A percentile compares a stretch with the other conserved stretches of the same genome.
Conservation (phyloP, 257 asterid species). For the Anisodus acutangulus region DNA sequence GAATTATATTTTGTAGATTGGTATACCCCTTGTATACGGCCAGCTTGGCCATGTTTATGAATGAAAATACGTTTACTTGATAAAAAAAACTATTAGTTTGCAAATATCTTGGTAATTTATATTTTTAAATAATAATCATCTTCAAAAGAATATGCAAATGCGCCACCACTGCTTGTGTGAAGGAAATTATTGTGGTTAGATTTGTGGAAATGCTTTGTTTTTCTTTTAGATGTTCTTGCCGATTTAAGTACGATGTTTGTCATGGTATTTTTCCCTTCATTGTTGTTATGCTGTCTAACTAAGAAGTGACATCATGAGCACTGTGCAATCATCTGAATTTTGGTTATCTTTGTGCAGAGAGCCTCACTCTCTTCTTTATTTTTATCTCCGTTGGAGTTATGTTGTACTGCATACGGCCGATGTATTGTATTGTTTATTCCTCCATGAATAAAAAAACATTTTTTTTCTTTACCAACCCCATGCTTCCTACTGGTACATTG, state of each 20-base stretch:
- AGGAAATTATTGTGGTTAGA: neutral
- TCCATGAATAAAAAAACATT: neutral
- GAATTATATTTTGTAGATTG: too few species aligned
- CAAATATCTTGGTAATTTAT: neutral
- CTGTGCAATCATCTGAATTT: neutral
- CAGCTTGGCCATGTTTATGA: too few species aligned
- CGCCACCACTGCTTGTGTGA: slow-evolving; percentile 12
- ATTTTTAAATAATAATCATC: slow-evolving; percentile 12
- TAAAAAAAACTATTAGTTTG: neutral
- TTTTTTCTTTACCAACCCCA: slow-evolving; percentile 13
- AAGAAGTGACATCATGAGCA: slow-evolving; percentile 5
- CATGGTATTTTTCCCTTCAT: slow-evolving; percentile 23
- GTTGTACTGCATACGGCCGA: neutral
- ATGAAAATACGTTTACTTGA: too few species aligned
- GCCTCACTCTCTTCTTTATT: neutral
- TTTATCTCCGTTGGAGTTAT: neutral
- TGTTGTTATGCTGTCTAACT: neutral
- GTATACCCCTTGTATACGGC: too few species aligned
- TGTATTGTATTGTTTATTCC: neutral
- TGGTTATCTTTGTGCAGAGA: neutral
- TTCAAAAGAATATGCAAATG: neutral
- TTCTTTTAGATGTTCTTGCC: slow-evolving; percentile 10
- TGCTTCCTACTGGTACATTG: slow-evolving; percentile 15
- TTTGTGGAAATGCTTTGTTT: neutral
- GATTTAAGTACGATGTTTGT: neutral